Evolutionary conservation across 1,284 basidiomycete genomes (phyloP).

Genomic region (Trichosporon sp.): DNA sequence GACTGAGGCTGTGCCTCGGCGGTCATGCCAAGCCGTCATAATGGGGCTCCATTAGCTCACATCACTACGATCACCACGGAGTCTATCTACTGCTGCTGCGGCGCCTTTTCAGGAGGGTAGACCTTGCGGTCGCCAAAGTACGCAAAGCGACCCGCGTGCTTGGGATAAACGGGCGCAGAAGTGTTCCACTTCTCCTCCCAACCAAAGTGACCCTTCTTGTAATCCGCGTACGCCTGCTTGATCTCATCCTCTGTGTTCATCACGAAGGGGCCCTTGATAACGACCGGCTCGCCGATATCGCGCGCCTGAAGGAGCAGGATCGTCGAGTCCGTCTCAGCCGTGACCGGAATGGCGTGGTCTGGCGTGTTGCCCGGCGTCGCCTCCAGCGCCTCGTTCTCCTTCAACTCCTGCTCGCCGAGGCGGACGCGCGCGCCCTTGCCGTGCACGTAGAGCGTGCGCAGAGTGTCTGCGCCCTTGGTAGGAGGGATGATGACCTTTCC

Average conservation of each 20-base stretch:
- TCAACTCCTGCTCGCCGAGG: not conserved
- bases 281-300: constrained; percentile 16
- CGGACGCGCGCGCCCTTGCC: not conserved
- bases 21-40: not conserved
- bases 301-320: constrained; percentile 18
- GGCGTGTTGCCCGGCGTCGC: not conserved
- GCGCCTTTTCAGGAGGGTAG: not conserved
- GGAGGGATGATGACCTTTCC: constrained; percentile 13
- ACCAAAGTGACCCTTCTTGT: constrained; percentile 16
- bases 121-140: not conserved
- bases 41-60: no score
- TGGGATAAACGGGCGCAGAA: constrained; percentile 4
- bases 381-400: constrained; percentile 11
- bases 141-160: constrained; percentile 8
- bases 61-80: not conserved
- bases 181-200: constrained; percentile 9
- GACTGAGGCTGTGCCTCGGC: no score
- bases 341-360: not conserved
- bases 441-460: constrained; percentile 18
- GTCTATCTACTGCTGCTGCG: not conserved
- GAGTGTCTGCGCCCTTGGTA: constrained; percentile 6
- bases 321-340: not conserved
- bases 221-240: constrained; percentile 11
- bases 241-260: constrained; percentile 19
- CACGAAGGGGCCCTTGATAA: constrained; percentile 18